Evolutionary conservation across 2,329 filamentous ascomycete species (phyloP).

Genomic region (Teratosphaeria gauchensis): DNA sequence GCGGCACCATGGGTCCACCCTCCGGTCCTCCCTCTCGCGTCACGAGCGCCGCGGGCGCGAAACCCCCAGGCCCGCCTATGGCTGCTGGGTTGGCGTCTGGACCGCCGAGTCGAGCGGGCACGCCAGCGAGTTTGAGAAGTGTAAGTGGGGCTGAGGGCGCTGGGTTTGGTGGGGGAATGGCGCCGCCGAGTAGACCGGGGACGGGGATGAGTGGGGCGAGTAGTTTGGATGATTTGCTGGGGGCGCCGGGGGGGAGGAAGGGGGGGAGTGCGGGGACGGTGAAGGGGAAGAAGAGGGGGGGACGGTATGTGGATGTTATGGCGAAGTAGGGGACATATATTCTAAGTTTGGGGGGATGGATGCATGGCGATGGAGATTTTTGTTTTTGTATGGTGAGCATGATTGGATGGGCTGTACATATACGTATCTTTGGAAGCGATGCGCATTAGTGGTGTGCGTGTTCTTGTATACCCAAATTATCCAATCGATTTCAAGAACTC

Average conservation of each 20-base stretch:
- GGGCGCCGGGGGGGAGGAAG: slow-evolving; percentile 43
- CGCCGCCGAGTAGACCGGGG: slow-evolving; percentile 58
- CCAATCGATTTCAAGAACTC: too few species aligned
- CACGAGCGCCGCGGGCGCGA: slow-evolving; percentile 10
- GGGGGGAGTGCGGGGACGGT: slow-evolving; percentile 52
- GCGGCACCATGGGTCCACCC: slow-evolving; percentile 1
- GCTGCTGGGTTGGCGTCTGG: slow-evolving; percentile 9
- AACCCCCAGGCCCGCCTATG: neutral
- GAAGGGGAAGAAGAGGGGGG: slow-evolving; percentile 68
- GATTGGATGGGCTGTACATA: too few species aligned
- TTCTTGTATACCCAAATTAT: too few species aligned
- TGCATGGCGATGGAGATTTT: too few species aligned
- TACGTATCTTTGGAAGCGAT: too few species aligned
- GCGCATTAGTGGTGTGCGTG: too few species aligned
- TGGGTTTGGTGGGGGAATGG: slow-evolving; percentile 11
- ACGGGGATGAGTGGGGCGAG: slow-evolving; percentile 87
- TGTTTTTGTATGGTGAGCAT: too few species aligned
- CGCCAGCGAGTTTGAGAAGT: slow-evolving; percentile 14
- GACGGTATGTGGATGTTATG: slow-evolving; percentile 95
- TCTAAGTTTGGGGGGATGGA: too few species aligned
- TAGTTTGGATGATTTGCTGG: slow-evolving; percentile 86
- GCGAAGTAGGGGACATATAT: slow-evolving; percentile 47
- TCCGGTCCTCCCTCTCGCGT: slow-evolving; percentile 19
- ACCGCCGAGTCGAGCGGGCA: slow-evolving; percentile 21
- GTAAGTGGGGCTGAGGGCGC: slow-evolving; percentile 6